Evolutionary conservation across 805 yeast genomes (phyloP), one percentile per base, ranked within the genome.

Genomic region (Maudiozyma turicensis): DNA sequence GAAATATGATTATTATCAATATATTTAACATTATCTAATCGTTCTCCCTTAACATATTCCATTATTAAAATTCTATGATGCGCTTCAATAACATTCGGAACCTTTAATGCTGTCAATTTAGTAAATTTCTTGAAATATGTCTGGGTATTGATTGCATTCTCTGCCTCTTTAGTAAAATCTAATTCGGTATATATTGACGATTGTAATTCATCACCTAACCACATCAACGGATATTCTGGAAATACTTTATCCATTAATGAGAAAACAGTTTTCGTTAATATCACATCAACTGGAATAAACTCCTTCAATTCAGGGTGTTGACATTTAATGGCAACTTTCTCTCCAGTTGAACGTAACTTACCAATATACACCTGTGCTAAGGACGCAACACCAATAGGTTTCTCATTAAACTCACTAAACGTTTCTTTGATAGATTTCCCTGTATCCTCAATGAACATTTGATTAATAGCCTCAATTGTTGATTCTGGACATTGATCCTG

Each of bases 121-220:
- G 72, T 73, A 59, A 70, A 80, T 33, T 74, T 64, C 3, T 55
- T 46, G 63, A 93, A 93, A 63, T 86, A 82, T 42, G 74, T 72
- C 9, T 75, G 75, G 0, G 98, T 88, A n/a, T 69, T 72, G 30
- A 66, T 64, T 1, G 98, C 87, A 65, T 93, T 91, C 48, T 70
- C 67, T 1, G 96, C 96, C 64, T 93, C 99, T 55, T 82, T 81
- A 10, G 77, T 74, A 68, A 93, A 93, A 68, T 93, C 88, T 44
- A 93, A 72, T 65, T 93, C 99, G n/a, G 86, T 89, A 61, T 74
- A 89, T 47, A 93, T 89, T 1, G 96, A 86, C 34, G 73, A 74
- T 58, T 86, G 87, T 65, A 93, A 72, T 66, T 93, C 99, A 50
- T 93, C 96, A 11, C 95, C 87, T n/a, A 93, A 73, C 99, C 99